Percentiles rank a stretch among this genome's conserved stretches.
phyloP scores from a whole-genome alignment of 305 asterid genomes.

The Fraxinus dipetala region DNA sequence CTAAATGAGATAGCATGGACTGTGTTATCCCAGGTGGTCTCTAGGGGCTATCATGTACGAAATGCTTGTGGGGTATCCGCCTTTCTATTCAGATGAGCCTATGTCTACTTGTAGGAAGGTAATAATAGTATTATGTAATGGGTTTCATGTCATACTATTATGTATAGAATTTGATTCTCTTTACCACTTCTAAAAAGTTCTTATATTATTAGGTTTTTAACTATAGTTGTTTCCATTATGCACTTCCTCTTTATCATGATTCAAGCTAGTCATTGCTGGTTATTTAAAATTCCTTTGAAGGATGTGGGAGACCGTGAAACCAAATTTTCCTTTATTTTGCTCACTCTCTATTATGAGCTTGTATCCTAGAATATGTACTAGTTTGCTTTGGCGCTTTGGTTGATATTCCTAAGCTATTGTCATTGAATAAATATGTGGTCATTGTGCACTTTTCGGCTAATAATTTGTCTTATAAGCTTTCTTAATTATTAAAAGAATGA shows the following conservation, averaged over 20 bases:
- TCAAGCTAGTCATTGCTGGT: neutral
- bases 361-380: neutral
- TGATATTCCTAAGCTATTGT: neutral
- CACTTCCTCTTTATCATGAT: neutral
- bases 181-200: neutral
- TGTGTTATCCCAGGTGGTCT: conserved; percentile 36
- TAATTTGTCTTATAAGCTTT: neutral
- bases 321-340: neutral
- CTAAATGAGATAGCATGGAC: conserved; percentile 21
- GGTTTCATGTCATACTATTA: neutral
- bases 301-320: neutral
- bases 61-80: conserved; percentile 51
- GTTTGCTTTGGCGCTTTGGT: neutral
- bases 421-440: neutral
- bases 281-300: neutral
- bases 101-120: conserved; percentile 46
- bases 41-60: conserved; percentile 49
- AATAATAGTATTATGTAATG: conserved; percentile 4
- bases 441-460: neutral
- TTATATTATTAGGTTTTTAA: neutral
- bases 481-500: neutral
- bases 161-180: neutral
- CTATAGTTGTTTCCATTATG: neutral
- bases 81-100: conserved; percentile 43
- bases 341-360: neutral